These are phyloP conservation scores for Phytopythium oedochilum DNA, from an alignment of 352 stramenopile species.

Conservation along the genomic window DNA sequence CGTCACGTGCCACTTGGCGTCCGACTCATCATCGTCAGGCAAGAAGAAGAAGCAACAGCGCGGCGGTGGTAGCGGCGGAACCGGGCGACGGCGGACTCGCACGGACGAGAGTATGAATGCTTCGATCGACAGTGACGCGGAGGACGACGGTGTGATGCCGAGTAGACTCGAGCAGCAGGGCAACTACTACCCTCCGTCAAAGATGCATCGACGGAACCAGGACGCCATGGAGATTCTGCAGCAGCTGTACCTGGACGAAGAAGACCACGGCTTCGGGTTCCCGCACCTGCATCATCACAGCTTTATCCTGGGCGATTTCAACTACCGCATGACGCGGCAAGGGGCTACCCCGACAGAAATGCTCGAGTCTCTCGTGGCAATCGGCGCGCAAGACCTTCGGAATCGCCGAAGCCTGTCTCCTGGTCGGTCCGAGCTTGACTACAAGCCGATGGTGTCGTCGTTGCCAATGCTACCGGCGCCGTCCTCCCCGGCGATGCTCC, in stretches of 20 bases:
- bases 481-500: constrained; percentile 19
- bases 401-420: background rate
- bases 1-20: constrained; percentile 85
- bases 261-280: constrained; percentile 85
- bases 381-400: constrained; percentile 1
- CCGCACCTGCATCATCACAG: constrained; percentile 80
- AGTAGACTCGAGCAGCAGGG: background rate
- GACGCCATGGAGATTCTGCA: constrained; percentile 81
- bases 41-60: constrained; percentile 20
- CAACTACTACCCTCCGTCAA: constrained; percentile 40
- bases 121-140: background rate
- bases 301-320: constrained; percentile 89
- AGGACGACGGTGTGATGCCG: background rate
- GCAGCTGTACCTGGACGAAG: constrained; percentile 72
- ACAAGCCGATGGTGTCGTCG: constrained; percentile 6
- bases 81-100: background rate
- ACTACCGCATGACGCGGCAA: constrained; percentile 71
- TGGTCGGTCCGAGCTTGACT: background rate
- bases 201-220: constrained; percentile 74
- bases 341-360: constrained; percentile 43
- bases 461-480: constrained; percentile 16
- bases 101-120: constrained; percentile 2
- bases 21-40: constrained; percentile 64
- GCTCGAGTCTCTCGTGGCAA: constrained; percentile 32
- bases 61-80: background rate